Base-by-base conservation (phyloP, 2,329 filamentous ascomycete species). In the Xylariaceae sp. region DNA sequence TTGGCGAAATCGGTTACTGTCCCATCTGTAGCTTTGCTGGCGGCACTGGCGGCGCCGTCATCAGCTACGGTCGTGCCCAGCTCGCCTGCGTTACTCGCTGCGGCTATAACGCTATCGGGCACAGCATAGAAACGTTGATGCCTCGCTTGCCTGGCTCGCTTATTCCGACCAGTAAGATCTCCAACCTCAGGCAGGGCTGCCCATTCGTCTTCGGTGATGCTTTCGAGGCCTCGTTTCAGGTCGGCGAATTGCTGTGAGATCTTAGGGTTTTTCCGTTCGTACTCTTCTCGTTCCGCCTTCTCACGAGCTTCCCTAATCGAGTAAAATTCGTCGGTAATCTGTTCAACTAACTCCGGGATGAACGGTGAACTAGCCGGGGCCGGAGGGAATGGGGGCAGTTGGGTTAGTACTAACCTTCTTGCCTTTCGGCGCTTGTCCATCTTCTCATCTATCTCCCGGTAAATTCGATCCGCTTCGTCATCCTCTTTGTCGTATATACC, bases 1-100 rank as follows among this genome's bases (percentile, higher is more conserved):
- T 96, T 89, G 44, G 92, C 92, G 69, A 99, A 99, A 69, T 99
- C 96, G 8, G 92, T 99, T 83, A 96, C 94, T 1, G 91, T 95
- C 2, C 92, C 91, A 66, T 96, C 91, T 55, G 85, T 80, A 31
- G 71, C 44, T 35, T 50, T 56, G 44, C 43, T 62, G 6, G 65
- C 62, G 34, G 61, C 74, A 2, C 68, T 65, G 26, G 72, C 72
- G 1, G 74, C 71, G 1, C 84, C 87, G 57, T 96, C 91, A 39
- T 95, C 90, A 44, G 85, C 80, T n/a, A 99, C 85, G 0, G 89
- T 95, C 1, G 91, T 94, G 47, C 91, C 88, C 61, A 97, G 81
- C 68, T 96, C 89, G 3, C 83, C 80, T 2, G 88, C 81, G 63
- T 90, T 89, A 64, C 89, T 80, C 12, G 91, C 92, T 6, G 90